Evolutionary conservation across 352 stramenopile species (phyloP), one percentile per base, ranked within the genome.

Genomic region (Pythium rishiriense): DNA sequence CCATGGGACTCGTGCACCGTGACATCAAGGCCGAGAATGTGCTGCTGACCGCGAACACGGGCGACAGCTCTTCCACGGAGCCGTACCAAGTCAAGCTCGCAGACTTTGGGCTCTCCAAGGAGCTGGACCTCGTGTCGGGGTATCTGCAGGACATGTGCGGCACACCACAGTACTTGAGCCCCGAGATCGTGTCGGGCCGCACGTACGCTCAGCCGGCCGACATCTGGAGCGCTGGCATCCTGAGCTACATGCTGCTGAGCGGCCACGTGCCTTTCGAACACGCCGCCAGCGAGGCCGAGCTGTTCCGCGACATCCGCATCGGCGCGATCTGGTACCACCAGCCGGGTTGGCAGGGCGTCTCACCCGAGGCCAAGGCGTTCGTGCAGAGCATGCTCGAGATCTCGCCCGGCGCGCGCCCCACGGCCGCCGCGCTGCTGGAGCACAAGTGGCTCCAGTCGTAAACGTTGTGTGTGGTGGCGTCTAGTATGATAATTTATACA

Each of bases 131-230:
- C 48, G 87, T 84, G 19, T 91, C 93, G 79, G 85, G 76, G 9
- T 82, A 79, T 47, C 85, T 98, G 17, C 88, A 89, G 26, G 94
- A 94, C 26, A 84, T 97, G 65, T 99, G 96, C 72, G 96, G 96
- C 46, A 99, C 96, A 35, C 96, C 96, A 7, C 94, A 97, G 48
- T 99, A 98, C 76, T 79, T 98, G 35, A 97, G 95, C n/a, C 94
- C 96, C 0, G 96, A 99, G 78, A 97, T 98, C 72, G 78, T 98
- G 11, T 88, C 93, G 48, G 88, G 93, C 0, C 79, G 88, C 12
- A 73, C 84, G 12, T 98, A 98, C 65, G 93, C 90, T 61, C 93
- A 86, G 29, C 90, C 97, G 53, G 85, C 91, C 0, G 95, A 98
- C 74, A 96, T 98, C 68, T 99, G 95, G 95, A 94, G 78, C 70